Evolutionary conservation across 441 rosid species (phyloP).

Genomic region (Pelargonium fulgidum): DNA sequence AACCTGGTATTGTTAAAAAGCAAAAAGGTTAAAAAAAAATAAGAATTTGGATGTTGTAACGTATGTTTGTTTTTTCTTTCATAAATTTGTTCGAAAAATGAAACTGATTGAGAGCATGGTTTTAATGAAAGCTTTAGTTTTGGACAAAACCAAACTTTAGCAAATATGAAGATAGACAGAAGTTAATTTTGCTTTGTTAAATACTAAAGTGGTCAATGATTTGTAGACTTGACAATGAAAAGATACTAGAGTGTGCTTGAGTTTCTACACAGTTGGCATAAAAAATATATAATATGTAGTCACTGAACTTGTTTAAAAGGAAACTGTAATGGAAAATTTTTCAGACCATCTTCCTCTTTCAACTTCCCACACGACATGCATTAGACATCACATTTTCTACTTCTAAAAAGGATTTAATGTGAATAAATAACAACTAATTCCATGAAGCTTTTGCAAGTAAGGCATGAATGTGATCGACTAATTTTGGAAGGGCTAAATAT

Average conservation of each 20-base stretch:
- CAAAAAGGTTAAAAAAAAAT: no score
- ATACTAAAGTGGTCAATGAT: not conserved
- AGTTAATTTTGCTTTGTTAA: not conserved
- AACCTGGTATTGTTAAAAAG: constrained; percentile 33
- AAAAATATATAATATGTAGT: no score
- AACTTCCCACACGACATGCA: not conserved
- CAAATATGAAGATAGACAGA: no score
- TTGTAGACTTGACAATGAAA: not conserved
- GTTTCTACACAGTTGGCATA: not conserved
- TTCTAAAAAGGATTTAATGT: not conserved
- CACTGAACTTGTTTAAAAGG: not conserved
- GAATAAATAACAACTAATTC: not conserved
- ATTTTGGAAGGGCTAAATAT: not conserved
- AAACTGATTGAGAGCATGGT: no score
- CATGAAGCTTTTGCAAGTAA: not conserved
- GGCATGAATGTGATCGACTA: not conserved
- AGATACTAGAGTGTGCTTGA: not conserved
- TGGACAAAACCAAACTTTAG: no score
- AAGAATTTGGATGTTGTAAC: no score
- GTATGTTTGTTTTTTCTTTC: no score
- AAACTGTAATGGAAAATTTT: not conserved
- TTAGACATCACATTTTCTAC: constrained; percentile 24
- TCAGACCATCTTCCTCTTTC: not conserved
- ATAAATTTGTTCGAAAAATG: not conserved
- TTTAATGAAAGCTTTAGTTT: no score